Conservation (phyloP, 1,284 basidiomycete species). For the Leccinum subrobustum region DNA sequence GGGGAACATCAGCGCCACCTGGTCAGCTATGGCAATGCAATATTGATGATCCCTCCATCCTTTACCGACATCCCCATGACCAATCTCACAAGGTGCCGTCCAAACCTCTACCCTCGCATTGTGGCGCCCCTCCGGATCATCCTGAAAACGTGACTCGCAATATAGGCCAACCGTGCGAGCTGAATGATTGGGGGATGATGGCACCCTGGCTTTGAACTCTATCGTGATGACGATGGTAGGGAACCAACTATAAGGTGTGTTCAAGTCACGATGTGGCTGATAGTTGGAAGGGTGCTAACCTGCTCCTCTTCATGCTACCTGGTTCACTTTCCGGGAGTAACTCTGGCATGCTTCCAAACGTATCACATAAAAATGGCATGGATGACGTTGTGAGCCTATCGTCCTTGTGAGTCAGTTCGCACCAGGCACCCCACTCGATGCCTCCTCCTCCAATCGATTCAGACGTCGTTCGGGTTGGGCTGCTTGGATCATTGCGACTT, state of each 20-base stretch:
- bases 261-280: not conserved
- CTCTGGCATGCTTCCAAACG: conserved; percentile 43
- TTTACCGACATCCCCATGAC: conserved; percentile 38
- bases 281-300: conserved; percentile 12
- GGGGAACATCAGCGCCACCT: conserved; percentile 55
- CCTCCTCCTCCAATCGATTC: conserved; percentile 40
- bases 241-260: not conserved
- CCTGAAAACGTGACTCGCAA: not conserved
- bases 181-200: not conserved
- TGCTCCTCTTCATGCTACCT: conserved; percentile 12
- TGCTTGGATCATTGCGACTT: conserved; percentile 38
- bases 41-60: conserved; percentile 61
- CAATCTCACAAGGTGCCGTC: conserved; percentile 57
- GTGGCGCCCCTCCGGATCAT: conserved; percentile 50
- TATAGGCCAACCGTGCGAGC: not conserved
- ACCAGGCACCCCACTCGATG: conserved; percentile 56
- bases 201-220: not conserved
- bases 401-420: conserved; percentile 42
- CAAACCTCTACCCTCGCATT: conserved; percentile 59
- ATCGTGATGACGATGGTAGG: conserved; percentile 35
- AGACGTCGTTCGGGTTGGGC: conserved; percentile 35
- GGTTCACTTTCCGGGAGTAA: conserved; percentile 41
- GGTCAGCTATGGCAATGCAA: conserved; percentile 59
- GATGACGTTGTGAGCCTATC: conserved; percentile 47
- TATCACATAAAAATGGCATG: conserved; percentile 55